Base-by-base conservation (phyloP, 2,329 filamentous ascomycete genomes). In the Cladorrhinum sp. region DNA sequence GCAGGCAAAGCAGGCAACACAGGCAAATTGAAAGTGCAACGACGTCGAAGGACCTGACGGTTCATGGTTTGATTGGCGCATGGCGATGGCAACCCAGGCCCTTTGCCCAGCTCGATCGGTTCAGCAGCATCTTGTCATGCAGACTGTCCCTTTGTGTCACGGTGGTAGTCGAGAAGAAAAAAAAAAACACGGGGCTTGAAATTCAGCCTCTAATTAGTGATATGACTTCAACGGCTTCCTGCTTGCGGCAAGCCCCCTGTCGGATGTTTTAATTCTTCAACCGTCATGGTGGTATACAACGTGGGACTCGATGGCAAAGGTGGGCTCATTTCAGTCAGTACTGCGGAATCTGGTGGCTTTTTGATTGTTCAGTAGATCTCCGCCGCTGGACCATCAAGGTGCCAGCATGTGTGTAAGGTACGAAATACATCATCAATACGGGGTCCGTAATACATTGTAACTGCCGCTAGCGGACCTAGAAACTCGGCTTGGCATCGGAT, bases 401-500 rank as follows among this genome's bases (percentile, higher is more conserved):
- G 33, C n/a, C n/a, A 21, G 16, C 3, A 20, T 46, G 12, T 42
- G 14, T 5, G 4, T 28, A 9, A 28, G 9, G 4, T 42, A 16
- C 7, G n/a, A 21, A 20, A 46, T 46, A 46, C 42, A 16, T 10
- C 3, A 3, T 18, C 16, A 46, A 46, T 46, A 46, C 42, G 16
- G 10, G 7, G 18, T 18, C 42, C n/a, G 42, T 46, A 46, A 18
- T 8, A 12, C 16, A 8, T 46, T 21, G 42, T 46, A 46, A 46
- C 42, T 18, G 16, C 42, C 42, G 16, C 42, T 46, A 46, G 18
- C n/a, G 54, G 54, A 57, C 54, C 54, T 36, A 21, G 26, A 21
- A 49, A 5, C 24, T 18, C 18, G 54, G 54, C 54, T 57, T 57
- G 54, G 54, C 54, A 57, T 57, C 54, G 54, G 54, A 57, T 28